Base-by-base conservation (phyloP, 768 basidiomycete species). In the Leccinum broughii region DNA sequence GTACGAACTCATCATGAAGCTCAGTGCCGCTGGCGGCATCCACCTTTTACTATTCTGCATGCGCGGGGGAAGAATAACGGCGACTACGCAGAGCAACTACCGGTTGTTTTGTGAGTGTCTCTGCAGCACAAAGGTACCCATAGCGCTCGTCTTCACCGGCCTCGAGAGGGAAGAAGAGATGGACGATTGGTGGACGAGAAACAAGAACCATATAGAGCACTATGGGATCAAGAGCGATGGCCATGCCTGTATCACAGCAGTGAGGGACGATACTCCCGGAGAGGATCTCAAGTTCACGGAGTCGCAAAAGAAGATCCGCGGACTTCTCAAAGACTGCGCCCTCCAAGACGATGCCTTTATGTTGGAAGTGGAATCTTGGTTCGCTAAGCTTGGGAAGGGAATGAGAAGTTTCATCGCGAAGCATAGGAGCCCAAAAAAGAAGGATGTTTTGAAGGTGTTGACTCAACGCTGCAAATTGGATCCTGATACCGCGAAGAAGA, bases 11-110 rank as follows among this genome's bases (percentile, higher is more conserved):
- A 65, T 83, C 60, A 44, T 53, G 11, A 63, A 44, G 9, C 69
- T 81, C 10, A 32, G 59, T 30, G 51, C 44, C 2, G 56, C 59
- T 35, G 76, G 69, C 14, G 80, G 81, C 30, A 68, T 82, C 35
- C 76, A 71, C 57, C 77, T 82, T 14, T 72, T 81, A 5, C 58
- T 81, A 3, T 81, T 75, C 55, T 75, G 76, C 62, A 72, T 81
- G 71, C 75, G 76, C 4, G 77, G 72, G 0, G 74, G 77, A 3
- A 66, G 76, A 56, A 72, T 80, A 66, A 76, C 71, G 35, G 70
- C 74, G 17, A 68, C 74, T 0, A 66, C 70, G 44, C 70, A 73
- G 54, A 70, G 72, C 62, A 81, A 80, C 58, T 81, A 78, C 62
- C 60, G 65, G 30, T 60, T 80, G 20, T 78, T 80, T 64, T 64